Base-by-base conservation (phyloP, 371 early-diverging fungal genomes). In the Mucor saturninus region DNA sequence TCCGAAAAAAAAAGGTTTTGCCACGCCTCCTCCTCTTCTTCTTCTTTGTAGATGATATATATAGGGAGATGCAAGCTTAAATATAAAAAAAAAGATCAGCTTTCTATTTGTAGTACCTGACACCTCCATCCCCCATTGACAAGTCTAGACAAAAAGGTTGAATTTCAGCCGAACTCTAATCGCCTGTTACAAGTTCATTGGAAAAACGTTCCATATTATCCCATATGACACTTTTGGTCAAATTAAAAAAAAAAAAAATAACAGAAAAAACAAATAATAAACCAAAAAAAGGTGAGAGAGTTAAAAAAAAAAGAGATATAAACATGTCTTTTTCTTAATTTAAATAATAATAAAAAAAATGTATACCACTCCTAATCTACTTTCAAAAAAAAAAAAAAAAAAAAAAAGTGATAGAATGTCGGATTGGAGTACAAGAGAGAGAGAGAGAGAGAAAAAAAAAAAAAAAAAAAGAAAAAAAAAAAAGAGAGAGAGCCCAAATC, bases 131-230 rank as follows among this genome's bases (percentile, higher is more conserved):
- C 21, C 21, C 21, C 21, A 21, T 21, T 21, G 21, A 4, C 35
- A 35, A 35, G 35, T 35, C 35, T 35, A 35, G 35, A 35, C 35
- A 35, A 35, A 35, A 35, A 35, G 35, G 35, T 35, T 35, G 8
- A 35, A 87, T 21, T 21, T 21, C 21, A 21, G 21, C 21, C 21
- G 21, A 21, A 21, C 21, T 21, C 21, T 21, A 21, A 21, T 21
- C 21, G 21, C 21, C 21, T 21, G 21, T 21, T 21, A 48, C 79
- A 84, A 37, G 76, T 92, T 2, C 89, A 86, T 32, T 91, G 91
- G 88, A 85, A 21, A 21, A 89, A 65, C 77, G 93, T 10, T 64
- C 92, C 29, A 89, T 93, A 10, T 87, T 91, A 35, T 8, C 35
- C 35, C 35, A 6, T 35, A 35, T 21, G 0, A 21, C 21, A 21